Evolutionary conservation across 805 yeast genomes (phyloP), one percentile per base, ranked within the genome.

Genomic region (Kodamaea sagamina): DNA sequence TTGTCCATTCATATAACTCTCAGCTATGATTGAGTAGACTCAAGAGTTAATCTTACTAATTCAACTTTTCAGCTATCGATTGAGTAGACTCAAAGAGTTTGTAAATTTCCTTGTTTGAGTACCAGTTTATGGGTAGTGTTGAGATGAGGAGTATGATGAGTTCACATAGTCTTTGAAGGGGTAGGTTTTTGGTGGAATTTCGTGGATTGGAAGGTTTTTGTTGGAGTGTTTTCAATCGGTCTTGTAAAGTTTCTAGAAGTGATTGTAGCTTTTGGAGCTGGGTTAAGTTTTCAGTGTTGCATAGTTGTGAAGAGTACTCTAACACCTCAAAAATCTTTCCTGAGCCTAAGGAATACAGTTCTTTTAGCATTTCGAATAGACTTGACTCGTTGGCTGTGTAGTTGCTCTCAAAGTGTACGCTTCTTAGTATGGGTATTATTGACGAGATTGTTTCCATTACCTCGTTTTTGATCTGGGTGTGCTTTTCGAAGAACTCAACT

Each of bases 81-180:
- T 32, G 36, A 17, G 44, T 41, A 13, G 39, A 35, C 31, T 41
- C 44, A 17, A 69, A 57, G 1, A 67, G 55, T 2, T 49, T 52
- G 21, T 49, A 46, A 25, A 68, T 52, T 5, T 53, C 42, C 25
- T 55, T 51, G 42, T 68, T 68, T 12, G 56, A 51, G 46, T 56
- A 63, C 75, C 75, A 70, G 48, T 68, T 61, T 4, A 60, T 43
- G 2, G 73, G 68, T 21, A 62, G 54, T 38, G 65, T 59, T 22
- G 59, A 50, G 5, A 68, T 53, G n/a, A 68, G 51, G 19, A 55
- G 50, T 0, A 69, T 70, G 15, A 70, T 46, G 18, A 70, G 53
- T 11, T 61, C 65, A 42, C 65, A 51, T 7, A 62, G 25, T 35
- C 55, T 50, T 11, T n/a, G 13, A 12, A 37, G 16, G 11, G 21